Base-by-base conservation (phyloP, 1,284 basidiomycete species). In the Malassezia vespertilionis region DNA sequence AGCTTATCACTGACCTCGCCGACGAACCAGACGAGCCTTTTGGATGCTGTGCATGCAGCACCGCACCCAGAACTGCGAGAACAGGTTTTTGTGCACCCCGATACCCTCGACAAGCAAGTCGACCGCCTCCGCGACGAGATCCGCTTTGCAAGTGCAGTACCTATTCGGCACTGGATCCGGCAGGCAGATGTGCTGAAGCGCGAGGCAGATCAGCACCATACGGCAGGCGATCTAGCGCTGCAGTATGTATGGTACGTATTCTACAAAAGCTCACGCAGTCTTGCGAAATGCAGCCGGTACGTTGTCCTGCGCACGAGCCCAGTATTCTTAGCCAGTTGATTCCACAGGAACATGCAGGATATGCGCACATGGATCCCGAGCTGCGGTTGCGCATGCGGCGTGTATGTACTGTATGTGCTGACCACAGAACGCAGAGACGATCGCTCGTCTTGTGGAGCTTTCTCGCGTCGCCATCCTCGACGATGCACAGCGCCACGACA, bases 271-370 rank as follows among this genome's bases (percentile, higher is more conserved):
- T 46, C 12, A 42, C 14, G 4, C 40, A 50, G 56, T 33, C 57
- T 60, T 20, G 54, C 49, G 21, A 50, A 56, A 27, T 53, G 51
- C 28, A 50, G 43, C 4, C 17, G 22, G 46, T 38, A 27, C 30
- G 44, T 40, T 15, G 38, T 8, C 17, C n/a, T 17, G n/a, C n/a
- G 15, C 11, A 31, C 27, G 20, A 40, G 15, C 15, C 5, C 28
- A 44, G 49, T n/a, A 39, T 60, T 24, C 44, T 60, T 24, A 41
- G 39, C 31, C 57, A 60, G 17, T 39, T 53, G 20, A 24, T 60
- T 2, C 57, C 57, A 4, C 24, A 33, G 14, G 35, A 45, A 30
- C 58, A 60, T 36, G 37, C 36, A 2, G 45, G 28, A 3, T 57
- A 40, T 26, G 15, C 23, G 24, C 17, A 20, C 23, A 20, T 58